Conservation (phyloP, 257 asterid genomes). For the Anisodus acutangulus region DNA sequence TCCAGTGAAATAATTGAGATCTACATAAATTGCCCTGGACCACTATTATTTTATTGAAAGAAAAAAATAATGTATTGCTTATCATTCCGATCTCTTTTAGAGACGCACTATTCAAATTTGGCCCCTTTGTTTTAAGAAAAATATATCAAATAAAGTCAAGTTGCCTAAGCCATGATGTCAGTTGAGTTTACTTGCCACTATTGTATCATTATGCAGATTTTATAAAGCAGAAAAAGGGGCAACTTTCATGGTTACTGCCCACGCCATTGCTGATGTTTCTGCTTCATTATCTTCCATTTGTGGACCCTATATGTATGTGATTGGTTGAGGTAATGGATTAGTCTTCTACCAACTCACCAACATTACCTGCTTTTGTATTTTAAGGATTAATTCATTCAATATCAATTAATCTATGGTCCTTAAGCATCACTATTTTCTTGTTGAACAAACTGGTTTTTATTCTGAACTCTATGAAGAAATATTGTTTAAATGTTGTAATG, state of each 20-base stretch:
- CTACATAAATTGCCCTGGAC: neutral
- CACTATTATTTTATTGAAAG: neutral
- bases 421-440: conserved; percentile 10
- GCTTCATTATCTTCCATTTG: neutral
- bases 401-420: neutral
- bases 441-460: neutral
- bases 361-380: conserved; percentile 45
- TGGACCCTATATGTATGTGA: conserved; percentile 33
- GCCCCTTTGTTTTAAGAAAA: neutral
- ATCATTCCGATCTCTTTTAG: conserved; percentile 25
- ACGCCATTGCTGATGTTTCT: conserved; percentile 34
- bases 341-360: conserved; percentile 45
- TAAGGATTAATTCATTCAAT: neutral
- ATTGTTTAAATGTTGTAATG: neutral
- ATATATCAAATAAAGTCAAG: conserved; percentile 26
- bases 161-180: conserved; percentile 59
- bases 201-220: conserved; percentile 15
- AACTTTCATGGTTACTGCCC: conserved; percentile 33
- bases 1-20: neutral
- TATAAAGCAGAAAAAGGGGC: conserved; percentile 29
- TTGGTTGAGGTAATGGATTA: conserved; percentile 37
- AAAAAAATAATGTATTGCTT: conserved; percentile 8
- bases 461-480: neutral
- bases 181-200: conserved; percentile 26
- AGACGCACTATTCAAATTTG: conserved; percentile 31